Conservation (phyloP, 345 rosid species). For the Streptanthus diversifolius region DNA sequence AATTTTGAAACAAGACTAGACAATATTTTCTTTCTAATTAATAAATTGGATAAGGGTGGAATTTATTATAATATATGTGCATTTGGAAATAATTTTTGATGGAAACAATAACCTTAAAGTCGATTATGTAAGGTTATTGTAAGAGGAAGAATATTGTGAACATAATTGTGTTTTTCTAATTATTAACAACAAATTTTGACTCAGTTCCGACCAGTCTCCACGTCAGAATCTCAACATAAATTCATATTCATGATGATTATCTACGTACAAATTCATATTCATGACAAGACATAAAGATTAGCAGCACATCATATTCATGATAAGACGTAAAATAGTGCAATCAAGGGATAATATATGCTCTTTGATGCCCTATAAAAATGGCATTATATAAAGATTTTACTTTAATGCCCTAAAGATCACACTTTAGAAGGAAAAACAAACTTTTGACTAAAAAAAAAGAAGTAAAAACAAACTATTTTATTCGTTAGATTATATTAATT, state of each 20-base stretch:
- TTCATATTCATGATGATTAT: not conserved
- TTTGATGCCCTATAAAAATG: not conserved
- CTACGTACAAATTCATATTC: not conserved
- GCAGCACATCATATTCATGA: not conserved
- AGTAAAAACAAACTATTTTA: not conserved
- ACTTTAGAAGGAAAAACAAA: not conserved
- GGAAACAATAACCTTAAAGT: not conserved
- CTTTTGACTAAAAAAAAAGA: no score
- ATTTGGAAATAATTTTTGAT: not conserved
- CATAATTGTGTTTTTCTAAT: no score
- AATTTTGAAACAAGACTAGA: not conserved
- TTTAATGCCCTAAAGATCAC: not conserved
- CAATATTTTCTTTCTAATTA: not conserved
- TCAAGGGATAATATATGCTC: not conserved
- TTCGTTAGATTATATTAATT: not conserved
- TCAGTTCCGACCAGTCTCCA: not conserved
- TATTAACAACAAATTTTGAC: not conserved
- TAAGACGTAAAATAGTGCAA: slow-evolving; percentile 2
- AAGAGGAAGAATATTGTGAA: not conserved
- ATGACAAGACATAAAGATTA: slow-evolving; percentile 27
- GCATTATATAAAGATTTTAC: slow-evolving; percentile 6
- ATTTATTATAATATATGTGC: not conserved
- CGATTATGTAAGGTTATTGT: no score
- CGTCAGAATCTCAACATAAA: not conserved
- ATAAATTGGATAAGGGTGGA: not conserved